Conservation (phyloP, 2,329 filamentous ascomycete species). For the Didymella arachidicola region DNA sequence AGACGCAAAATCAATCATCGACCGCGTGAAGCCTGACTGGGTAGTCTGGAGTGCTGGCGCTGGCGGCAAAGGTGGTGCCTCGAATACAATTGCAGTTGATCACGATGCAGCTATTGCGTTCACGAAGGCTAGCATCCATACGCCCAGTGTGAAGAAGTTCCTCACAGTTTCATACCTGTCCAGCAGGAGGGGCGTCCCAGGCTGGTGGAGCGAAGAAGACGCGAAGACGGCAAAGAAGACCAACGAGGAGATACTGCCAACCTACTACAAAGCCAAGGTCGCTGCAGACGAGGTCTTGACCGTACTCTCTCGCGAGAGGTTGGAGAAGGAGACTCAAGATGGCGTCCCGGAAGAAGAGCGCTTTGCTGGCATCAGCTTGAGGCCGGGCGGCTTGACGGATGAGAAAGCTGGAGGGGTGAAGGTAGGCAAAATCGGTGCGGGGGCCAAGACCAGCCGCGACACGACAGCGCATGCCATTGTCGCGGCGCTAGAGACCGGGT, state of each 20-base stretch:
- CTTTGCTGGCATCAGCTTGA: slow-evolving; percentile 61
- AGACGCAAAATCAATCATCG: slow-evolving; percentile 69
- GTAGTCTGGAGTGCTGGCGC: slow-evolving; percentile 73
- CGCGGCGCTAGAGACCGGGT: slow-evolving; percentile 58
- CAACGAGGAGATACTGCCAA: slow-evolving; percentile 59
- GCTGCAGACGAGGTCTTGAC: slow-evolving; percentile 65
- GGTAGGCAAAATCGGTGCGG: slow-evolving; percentile 56
- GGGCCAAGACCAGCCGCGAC: slow-evolving; percentile 57
- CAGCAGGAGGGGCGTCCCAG: slow-evolving; percentile 57
- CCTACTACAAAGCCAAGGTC: slow-evolving; percentile 63
- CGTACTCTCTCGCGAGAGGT: slow-evolving; percentile 49
- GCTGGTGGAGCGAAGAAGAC: slow-evolving; percentile 61
- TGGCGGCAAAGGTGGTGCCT: slow-evolving; percentile 62
- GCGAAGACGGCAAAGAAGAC: slow-evolving; percentile 56
- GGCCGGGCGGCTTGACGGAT: slow-evolving; percentile 60
- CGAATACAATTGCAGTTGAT: slow-evolving; percentile 61
- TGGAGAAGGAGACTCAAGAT: slow-evolving; percentile 39
- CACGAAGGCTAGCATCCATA: slow-evolving; percentile 57
- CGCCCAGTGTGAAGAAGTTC: slow-evolving; percentile 60
- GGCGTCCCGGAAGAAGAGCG: slow-evolving; percentile 36
- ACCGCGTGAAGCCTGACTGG: slow-evolving; percentile 68
- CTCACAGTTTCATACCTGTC: slow-evolving; percentile 63
- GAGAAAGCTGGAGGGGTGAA: slow-evolving; percentile 58
- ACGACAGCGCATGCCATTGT: slow-evolving; percentile 62
- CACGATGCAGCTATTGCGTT: slow-evolving; percentile 64